Base-by-base conservation (phyloP, 306 rosid genomes). In the Castanea sativa region DNA sequence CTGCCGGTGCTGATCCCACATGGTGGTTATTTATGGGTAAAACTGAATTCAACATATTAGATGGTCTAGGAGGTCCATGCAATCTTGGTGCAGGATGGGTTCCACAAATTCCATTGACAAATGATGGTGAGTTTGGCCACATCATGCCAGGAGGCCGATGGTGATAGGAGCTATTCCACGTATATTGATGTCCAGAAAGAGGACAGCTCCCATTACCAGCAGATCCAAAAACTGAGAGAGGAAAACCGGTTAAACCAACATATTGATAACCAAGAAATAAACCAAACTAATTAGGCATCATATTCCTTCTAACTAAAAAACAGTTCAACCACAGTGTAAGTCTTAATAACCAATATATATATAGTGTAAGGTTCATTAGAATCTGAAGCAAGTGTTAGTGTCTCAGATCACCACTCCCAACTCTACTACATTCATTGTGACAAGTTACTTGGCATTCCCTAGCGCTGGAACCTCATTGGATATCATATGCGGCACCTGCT, bases 1-100 rank as follows among this genome's bases (percentile, higher is more conserved):
- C 87, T 52, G 86, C 90, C 0, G 97, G 97, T 53, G 97, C 97
- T 68, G 97, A 92, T 75, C 97, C 97, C 73, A 92, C 91, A 74
- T 87, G 97, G 60, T 87, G 95, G 72, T 2, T 35, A 41, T 83
- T 85, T 35, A 90, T 58, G 73, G 88, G 90, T 59, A 93, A 83
- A 68, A 68, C 72, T 76, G 92, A 78, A 45, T 83, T 87, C 80
- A 89, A 85, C 80, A 89, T 83, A 83, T 86, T 90, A 79, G 93
- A 84, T 16, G 88, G 79, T 80, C 91, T 77, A 75, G 92, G 87
- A 88, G 89, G 86, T 81, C 89, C 82, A 38, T 91, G 87, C 69
- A 89, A 78, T 67, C 83, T 92, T 5, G 90, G 83, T 80, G 88
- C 85, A 69, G 85, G 71, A 55, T 89, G 93, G 61, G 85, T 21